A percentile compares a stretch with the other conserved stretches of the same genome.
Conservation (phyloP, 1,284 basidiomycete species). For the Ustilago lituana region DNA sequence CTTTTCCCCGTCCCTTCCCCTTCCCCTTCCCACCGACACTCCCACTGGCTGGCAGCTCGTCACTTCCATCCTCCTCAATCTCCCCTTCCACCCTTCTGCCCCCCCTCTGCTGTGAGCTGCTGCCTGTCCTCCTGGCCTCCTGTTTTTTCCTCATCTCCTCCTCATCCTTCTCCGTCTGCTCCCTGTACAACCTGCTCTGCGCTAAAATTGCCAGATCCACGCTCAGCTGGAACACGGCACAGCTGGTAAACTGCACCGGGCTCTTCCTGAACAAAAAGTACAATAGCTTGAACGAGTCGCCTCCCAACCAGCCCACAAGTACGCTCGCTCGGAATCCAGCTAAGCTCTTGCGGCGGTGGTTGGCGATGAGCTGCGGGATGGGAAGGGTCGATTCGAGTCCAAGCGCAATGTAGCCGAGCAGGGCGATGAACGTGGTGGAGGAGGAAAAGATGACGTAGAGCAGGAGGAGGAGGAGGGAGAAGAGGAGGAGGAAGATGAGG, state of each 20-base stretch:
- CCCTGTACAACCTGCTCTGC: constrained; percentile 62
- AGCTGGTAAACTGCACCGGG: constrained; percentile 52
- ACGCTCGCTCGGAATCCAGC: constrained; percentile 86
- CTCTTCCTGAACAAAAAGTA: constrained; percentile 43
- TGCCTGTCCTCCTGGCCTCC: neutral
- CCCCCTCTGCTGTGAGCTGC: neutral
- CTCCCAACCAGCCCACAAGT: constrained; percentile 70
- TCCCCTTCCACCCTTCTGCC: neutral
- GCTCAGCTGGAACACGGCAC: constrained; percentile 61
- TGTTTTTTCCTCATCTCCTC: constrained; percentile 16
- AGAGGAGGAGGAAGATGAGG: constrained; percentile 81
- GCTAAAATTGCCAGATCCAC: constrained; percentile 64
- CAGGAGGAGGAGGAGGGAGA: constrained; percentile 70
- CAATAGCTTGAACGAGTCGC: constrained; percentile 68
- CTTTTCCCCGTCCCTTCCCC: neutral
- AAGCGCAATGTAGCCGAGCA: constrained; percentile 80
- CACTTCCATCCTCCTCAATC: constrained; percentile 12
- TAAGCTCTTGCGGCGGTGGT: constrained; percentile 78
- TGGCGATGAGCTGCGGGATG: constrained; percentile 53
- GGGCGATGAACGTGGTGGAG: constrained; percentile 74
- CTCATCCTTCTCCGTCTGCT: constrained; percentile 60
- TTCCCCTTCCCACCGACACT: neutral
- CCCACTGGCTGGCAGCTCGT: neutral
- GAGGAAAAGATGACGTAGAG: constrained; percentile 76
- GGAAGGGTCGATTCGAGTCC: constrained; percentile 69